Conservation (phyloP, 345 rosid species). For the Citrus medica region DNA sequence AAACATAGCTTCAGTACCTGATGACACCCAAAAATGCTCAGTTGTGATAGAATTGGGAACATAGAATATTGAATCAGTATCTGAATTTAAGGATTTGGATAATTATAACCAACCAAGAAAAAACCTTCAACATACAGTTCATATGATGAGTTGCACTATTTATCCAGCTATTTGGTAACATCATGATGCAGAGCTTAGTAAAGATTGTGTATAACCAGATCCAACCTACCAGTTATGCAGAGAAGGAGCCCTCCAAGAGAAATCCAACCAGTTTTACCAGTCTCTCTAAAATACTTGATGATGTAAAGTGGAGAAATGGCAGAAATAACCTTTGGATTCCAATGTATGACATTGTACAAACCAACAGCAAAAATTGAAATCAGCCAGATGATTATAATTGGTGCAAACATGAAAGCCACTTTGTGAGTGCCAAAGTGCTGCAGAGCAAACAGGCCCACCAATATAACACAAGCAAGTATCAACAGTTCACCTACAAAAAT, state of each 20-base stretch:
- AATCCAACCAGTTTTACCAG: constrained; percentile 89
- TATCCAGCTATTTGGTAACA: background rate
- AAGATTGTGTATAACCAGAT: constrained; percentile 8
- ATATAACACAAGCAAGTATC: constrained; percentile 73
- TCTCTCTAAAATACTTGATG: constrained; percentile 58
- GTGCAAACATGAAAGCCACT: constrained; percentile 91
- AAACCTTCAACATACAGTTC: background rate
- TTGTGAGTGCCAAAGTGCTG: constrained; percentile 89
- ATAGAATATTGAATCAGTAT: background rate
- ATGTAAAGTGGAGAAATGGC: constrained; percentile 82
- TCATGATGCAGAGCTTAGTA: background rate
- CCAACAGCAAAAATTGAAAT: constrained; percentile 68
- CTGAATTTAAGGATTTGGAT: background rate
- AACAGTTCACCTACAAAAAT: constrained; percentile 51
- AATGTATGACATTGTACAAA: constrained; percentile 61
- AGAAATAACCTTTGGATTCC: constrained; percentile 72
- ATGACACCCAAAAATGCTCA: constrained; percentile 26
- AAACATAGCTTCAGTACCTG: constrained; percentile 98
- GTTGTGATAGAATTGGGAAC: background rate
- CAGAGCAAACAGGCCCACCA: constrained; percentile 92
- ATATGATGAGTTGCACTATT: background rate
- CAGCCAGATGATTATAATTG: constrained; percentile 81
- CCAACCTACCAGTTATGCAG: constrained; percentile 68
- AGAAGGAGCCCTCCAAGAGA: constrained; percentile 96
- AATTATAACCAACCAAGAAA: background rate